A percentile compares a stretch with the other conserved stretches of the same genome.
These are phyloP conservation scores for Striga hermonthica DNA, from an alignment of 305 asterid species.

Conservation along the genomic window DNA sequence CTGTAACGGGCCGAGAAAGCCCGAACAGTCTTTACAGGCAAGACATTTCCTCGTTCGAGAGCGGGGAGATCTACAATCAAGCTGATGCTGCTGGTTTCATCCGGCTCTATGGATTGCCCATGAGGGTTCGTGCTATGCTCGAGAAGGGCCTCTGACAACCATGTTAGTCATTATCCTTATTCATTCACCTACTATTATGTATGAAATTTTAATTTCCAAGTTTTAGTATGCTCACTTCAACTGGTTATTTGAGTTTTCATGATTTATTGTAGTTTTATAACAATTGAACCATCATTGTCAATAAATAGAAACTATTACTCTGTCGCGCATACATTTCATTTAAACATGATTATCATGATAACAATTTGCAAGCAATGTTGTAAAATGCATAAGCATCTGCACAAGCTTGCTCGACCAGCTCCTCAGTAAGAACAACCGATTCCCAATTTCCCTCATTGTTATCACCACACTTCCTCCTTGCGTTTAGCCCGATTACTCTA, in stretches of 20 bases:
- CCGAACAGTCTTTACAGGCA: constrained; percentile 11
- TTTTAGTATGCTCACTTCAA: not conserved
- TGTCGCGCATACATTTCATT: not conserved
- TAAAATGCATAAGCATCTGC: constrained; percentile 40
- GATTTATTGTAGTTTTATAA: not conserved
- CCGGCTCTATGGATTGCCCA: constrained; percentile 50
- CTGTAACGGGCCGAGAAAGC: constrained; percentile 45
- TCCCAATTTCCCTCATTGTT: constrained; percentile 35
- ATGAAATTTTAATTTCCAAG: not conserved
- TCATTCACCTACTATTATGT: not conserved
- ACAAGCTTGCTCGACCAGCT: constrained; percentile 37
- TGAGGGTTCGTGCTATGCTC: constrained; percentile 93
- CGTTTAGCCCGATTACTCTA: constrained; percentile 34
- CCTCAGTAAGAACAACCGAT: constrained; percentile 31
- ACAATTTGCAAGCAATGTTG: constrained; percentile 34
- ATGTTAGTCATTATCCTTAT: not conserved
- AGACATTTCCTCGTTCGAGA: constrained; percentile 71
- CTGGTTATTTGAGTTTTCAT: not conserved
- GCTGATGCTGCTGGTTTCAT: constrained; percentile 50
- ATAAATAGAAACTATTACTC: too few species aligned
- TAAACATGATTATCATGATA: constrained; percentile 1
- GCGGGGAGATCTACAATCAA: constrained; percentile 49
- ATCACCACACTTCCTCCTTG: constrained; percentile 7
- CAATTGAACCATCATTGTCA: too few species aligned
- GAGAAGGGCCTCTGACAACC: constrained; percentile 49